A percentile compares a stretch with the other conserved stretches of the same genome.
Conservation (phyloP, 768 basidiomycete genomes). For the Lactarius evosmus region DNA sequence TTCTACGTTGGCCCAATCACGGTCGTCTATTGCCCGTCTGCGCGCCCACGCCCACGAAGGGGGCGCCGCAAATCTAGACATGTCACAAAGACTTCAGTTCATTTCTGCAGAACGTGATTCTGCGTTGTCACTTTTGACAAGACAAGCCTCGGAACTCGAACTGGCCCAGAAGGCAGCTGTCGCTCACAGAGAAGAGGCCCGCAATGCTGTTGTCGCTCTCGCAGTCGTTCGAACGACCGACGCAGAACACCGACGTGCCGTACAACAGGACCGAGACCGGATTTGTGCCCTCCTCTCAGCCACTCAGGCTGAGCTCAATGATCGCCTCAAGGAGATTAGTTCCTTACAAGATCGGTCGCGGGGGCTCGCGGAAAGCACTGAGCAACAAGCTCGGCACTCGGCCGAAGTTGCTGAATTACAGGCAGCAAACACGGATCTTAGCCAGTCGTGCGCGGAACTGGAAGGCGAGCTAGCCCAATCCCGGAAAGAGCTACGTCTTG, state of each 20-base stretch:
- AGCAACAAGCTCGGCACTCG: not conserved
- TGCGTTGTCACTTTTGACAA: not conserved
- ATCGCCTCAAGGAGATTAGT: conserved; percentile 16
- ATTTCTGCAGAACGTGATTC: conserved; percentile 2
- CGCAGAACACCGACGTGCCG: conserved; percentile 1
- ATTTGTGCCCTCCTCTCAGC: conserved; percentile 22
- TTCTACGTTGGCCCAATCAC: conserved; percentile 18
- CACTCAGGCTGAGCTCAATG: conserved; percentile 17
- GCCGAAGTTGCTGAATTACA: conserved; percentile 22
- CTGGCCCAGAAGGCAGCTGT: not conserved
- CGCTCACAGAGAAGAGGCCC: conserved; percentile 10
- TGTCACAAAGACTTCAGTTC: conserved; percentile 5
- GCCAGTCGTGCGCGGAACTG: conserved; percentile 12
- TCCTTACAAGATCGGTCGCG: conserved; percentile 21
- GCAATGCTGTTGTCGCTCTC: conserved; percentile 14
- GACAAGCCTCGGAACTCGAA: conserved; percentile 12
- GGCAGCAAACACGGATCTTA: conserved; percentile 25
- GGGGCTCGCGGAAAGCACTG: conserved; percentile 12
- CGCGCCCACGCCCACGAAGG: conserved; percentile 1
- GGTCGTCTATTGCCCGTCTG: conserved; percentile 1
- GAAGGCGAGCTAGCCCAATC: conserved; percentile 28
- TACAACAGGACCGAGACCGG: conserved; percentile 12
- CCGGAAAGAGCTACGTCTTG: conserved; percentile 28
- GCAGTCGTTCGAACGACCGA: conserved; percentile 14
- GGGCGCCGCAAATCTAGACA: not conserved